A percentile compares a stretch with the other conserved stretches of the same genome.
Conservation (phyloP, 768 basidiomycete genomes). For the Suillus subalutaceus region DNA sequence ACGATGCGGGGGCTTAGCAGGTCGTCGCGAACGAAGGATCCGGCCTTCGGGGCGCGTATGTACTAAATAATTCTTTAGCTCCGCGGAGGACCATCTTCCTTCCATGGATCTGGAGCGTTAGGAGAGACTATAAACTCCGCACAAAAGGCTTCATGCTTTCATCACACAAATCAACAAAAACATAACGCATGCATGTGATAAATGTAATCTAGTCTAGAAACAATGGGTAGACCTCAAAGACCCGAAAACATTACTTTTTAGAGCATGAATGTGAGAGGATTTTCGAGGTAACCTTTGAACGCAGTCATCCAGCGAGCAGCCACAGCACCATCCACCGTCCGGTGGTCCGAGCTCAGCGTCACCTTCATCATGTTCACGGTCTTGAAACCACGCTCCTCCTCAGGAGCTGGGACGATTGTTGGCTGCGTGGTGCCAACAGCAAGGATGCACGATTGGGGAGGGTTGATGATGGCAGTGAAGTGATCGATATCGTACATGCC, state of each 20-base stretch:
- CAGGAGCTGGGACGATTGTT: slow-evolving; percentile 84
- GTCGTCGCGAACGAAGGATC: neutral
- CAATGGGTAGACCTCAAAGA: neutral
- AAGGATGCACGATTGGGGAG: slow-evolving; percentile 96
- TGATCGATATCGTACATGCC: slow-evolving; percentile 96
- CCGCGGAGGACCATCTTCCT: neutral
- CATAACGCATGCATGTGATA: neutral
- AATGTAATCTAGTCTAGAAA: slow-evolving; percentile 10
- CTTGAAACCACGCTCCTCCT: slow-evolving; percentile 95
- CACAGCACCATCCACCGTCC: slow-evolving; percentile 95
- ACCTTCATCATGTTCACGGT: slow-evolving; percentile 91
- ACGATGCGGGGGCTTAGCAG: neutral
- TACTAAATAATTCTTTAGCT: neutral
- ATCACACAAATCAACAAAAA: neutral
- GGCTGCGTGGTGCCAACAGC: slow-evolving; percentile 89
- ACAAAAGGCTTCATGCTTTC: neutral
- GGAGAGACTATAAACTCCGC: neutral
- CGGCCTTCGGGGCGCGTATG: neutral
- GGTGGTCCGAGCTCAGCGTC: slow-evolving; percentile 93
- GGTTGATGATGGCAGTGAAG: slow-evolving; percentile 99
- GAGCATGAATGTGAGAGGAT: slow-evolving; percentile 96
- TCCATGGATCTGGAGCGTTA: neutral
- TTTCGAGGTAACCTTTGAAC: slow-evolving; percentile 96
- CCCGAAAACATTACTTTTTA: slow-evolving; percentile 39
- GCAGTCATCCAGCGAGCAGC: slow-evolving; percentile 91